These are phyloP conservation scores for Ballota nigra DNA, from an alignment of 257 asterid species.

Conservation along the genomic window DNA sequence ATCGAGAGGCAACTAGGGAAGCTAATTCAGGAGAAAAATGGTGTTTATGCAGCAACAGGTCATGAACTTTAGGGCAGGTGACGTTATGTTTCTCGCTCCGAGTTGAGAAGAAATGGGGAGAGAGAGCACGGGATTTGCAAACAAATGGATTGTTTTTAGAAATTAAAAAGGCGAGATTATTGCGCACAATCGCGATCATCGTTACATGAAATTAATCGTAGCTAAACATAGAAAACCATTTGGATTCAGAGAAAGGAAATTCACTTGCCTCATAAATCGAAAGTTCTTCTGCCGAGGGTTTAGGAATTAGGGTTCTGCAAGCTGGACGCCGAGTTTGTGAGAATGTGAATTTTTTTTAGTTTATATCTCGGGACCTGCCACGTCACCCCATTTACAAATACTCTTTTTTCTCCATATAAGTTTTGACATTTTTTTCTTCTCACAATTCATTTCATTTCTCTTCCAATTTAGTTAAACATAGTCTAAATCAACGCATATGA, in stretches of 20 bases:
- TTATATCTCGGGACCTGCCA: too few species aligned
- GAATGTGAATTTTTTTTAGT: too few species aligned
- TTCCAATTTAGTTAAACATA: too few species aligned
- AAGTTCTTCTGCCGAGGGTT: background rate
- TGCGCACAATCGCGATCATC: background rate
- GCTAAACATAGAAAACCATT: background rate
- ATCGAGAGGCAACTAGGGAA: conserved; percentile 15
- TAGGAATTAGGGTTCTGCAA: conserved; percentile 1
- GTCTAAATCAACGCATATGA: too few species aligned
- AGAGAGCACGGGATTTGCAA: background rate
- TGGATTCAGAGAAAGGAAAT: background rate
- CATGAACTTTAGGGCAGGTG: background rate
- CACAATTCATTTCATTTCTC: too few species aligned
- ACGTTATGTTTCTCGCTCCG: too few species aligned
- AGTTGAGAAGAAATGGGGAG: background rate
- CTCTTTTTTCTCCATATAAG: too few species aligned
- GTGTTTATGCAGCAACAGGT: conserved; percentile 16
- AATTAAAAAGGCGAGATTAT: background rate
- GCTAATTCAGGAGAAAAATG: conserved; percentile 20
- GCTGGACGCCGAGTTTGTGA: too few species aligned
- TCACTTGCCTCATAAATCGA: background rate
- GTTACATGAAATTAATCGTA: background rate
- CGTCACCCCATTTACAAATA: too few species aligned
- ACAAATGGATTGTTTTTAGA: too few species aligned
- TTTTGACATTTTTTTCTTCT: too few species aligned